Conservation (phyloP, 306 rosid genomes). For the Delonix regia region DNA sequence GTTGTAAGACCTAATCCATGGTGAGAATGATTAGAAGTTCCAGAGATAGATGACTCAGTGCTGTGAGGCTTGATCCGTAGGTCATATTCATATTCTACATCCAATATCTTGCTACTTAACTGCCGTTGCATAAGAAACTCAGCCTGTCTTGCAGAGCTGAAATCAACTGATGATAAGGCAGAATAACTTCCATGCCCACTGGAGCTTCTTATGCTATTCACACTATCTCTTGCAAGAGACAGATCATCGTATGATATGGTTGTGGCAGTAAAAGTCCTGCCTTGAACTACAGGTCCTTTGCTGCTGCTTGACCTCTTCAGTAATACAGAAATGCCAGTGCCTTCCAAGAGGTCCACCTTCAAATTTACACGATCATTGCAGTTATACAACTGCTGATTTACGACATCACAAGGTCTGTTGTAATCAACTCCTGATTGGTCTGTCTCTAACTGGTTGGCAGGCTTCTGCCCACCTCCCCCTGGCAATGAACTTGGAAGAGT, state of each 20-base stretch:
- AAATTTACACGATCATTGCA: constrained; percentile 46
- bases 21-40: constrained; percentile 47
- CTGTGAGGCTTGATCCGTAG: constrained; percentile 47
- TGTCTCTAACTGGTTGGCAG: constrained; percentile 43
- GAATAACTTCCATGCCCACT: constrained; percentile 72
- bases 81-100: constrained; percentile 55
- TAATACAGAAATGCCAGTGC: constrained; percentile 84
- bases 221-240: constrained; percentile 65
- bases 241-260: constrained; percentile 62
- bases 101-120: constrained; percentile 58
- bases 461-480: constrained; percentile 46
- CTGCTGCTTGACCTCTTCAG: constrained; percentile 77
- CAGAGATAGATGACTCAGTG: constrained; percentile 47
- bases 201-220: constrained; percentile 70
- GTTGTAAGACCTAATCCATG: constrained; percentile 44
- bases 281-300: constrained; percentile 72
- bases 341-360: constrained; percentile 60
- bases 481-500: constrained; percentile 41
- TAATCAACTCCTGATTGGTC: constrained; percentile 42
- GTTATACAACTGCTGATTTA: constrained; percentile 49
- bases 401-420: constrained; percentile 39
- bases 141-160: constrained; percentile 56
- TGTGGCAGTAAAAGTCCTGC: constrained; percentile 69
- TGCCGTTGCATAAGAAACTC: constrained; percentile 67
- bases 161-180: constrained; percentile 75